phyloP scores from a whole-genome alignment of 441 rosid species.

The Corymbia citriodora region DNA sequence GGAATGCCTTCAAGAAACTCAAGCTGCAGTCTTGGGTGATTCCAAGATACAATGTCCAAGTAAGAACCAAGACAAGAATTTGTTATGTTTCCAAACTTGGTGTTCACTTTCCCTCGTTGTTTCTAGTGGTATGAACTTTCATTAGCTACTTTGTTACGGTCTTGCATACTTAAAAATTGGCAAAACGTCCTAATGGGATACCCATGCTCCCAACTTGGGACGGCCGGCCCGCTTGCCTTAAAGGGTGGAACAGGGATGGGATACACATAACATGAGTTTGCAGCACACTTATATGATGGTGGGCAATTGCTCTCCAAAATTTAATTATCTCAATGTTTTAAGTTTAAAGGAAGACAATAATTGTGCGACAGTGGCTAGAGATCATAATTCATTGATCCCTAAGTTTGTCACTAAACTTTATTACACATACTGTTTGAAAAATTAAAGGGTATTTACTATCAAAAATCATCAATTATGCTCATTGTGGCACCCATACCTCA shows the following conservation, averaged over 20 bases:
- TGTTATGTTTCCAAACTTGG: neutral
- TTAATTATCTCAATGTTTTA: no score
- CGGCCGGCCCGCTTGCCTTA: neutral
- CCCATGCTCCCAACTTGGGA: neutral
- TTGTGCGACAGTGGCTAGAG: no score
- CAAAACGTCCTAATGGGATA: neutral
- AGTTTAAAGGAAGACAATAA: no score
- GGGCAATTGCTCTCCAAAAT: no score
- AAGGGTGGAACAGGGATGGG: neutral
- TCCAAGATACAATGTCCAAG: conserved; percentile 52
- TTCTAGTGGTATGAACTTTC: neutral
- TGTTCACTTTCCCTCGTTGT: neutral
- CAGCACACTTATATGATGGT: no score
- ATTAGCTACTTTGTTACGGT: neutral
- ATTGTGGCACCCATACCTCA: no score
- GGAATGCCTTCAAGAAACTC: conserved; percentile 36
- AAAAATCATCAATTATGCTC: no score
- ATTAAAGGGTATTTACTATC: no score
- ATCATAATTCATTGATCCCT: no score
- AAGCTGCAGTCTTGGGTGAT: conserved; percentile 64
- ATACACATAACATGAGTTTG: no score
- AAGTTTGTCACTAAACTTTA: no score
- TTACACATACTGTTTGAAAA: no score
- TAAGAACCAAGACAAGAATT: conserved; percentile 9
- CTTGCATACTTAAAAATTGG: neutral